Percentiles rank a stretch among this genome's conserved stretches.
These are phyloP conservation scores for Alternaria dauci DNA, from an alignment of 2,329 filamentous ascomycete genomes.

Conservation along the genomic window DNA sequence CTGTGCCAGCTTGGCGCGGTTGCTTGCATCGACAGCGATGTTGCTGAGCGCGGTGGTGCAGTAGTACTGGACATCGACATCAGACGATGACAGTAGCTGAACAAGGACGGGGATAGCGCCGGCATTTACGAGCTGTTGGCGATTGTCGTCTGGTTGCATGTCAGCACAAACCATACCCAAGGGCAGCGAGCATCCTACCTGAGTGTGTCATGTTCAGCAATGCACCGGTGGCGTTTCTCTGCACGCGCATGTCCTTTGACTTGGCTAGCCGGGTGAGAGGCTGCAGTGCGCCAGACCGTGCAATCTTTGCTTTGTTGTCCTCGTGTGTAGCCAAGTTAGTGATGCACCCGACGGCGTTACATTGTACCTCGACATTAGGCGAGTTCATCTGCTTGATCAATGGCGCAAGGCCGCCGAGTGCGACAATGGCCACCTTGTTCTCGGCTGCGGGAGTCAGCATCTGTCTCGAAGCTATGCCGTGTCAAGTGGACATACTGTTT, in stretches of 20 bases:
- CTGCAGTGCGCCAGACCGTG: slow-evolving; percentile 88
- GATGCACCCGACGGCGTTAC: slow-evolving; percentile 98
- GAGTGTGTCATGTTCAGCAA: slow-evolving; percentile 99
- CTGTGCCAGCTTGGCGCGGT: slow-evolving; percentile 88
- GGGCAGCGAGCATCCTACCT: slow-evolving; percentile 62
- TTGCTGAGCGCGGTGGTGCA: slow-evolving; percentile 98
- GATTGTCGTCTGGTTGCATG: slow-evolving; percentile 79
- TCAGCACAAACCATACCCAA: slow-evolving; percentile 28
- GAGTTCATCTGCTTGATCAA: slow-evolving; percentile 99
- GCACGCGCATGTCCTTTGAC: slow-evolving; percentile 98
- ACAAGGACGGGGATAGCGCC: slow-evolving; percentile 98
- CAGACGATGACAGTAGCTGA: slow-evolving; percentile 87
- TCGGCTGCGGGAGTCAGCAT: slow-evolving; percentile 73
- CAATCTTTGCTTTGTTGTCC: slow-evolving; percentile 99
- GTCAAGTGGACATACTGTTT: slow-evolving; percentile 71
- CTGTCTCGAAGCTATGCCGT: slow-evolving; percentile 4
- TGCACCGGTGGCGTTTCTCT: slow-evolving; percentile 95
- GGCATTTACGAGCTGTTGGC: slow-evolving; percentile 95
- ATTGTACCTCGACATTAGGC: slow-evolving; percentile 96
- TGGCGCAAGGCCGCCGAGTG: slow-evolving; percentile 86
- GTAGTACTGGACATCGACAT: slow-evolving; percentile 99
- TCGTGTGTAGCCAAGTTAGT: slow-evolving; percentile 98
- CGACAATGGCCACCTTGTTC: slow-evolving; percentile 97
- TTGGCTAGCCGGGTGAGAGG: slow-evolving; percentile 92
- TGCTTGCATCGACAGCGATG: slow-evolving; percentile 92